phyloP scores from a whole-genome alignment of 2,329 filamentous ascomycete genomes.

The Penicillium glabrum region DNA sequence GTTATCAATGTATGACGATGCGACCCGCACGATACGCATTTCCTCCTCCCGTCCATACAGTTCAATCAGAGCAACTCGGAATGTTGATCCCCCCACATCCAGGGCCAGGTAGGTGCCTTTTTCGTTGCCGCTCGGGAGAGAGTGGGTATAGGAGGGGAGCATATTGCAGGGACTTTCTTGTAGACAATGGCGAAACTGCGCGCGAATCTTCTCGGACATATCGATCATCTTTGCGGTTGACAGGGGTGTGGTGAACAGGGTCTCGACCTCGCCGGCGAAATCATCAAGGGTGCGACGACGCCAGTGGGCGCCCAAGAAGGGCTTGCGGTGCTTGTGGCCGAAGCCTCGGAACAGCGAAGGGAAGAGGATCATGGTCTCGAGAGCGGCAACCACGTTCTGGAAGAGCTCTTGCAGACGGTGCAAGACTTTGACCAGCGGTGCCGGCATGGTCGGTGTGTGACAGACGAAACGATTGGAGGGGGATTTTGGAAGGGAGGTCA shows the following conservation, averaged over 20 bases:
- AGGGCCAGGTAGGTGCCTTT: constrained; percentile 61
- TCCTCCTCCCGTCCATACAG: constrained; percentile 50
- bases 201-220: constrained; percentile 47
- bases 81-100: constrained; percentile 67
- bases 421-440: constrained; percentile 39
- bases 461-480: constrained; percentile 3
- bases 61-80: constrained; percentile 62
- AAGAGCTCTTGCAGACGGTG: constrained; percentile 44
- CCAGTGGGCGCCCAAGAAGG: constrained; percentile 36
- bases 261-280: constrained; percentile 40
- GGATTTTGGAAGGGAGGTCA: constrained; percentile 3
- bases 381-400: constrained; percentile 37
- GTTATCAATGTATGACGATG: constrained; percentile 58
- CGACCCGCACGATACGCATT: constrained; percentile 57
- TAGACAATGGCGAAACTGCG: constrained; percentile 56
- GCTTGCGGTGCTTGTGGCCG: constrained; percentile 31
- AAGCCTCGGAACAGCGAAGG: constrained; percentile 39
- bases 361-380: constrained; percentile 44
- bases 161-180: constrained; percentile 60
- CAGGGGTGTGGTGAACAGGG: constrained; percentile 38
- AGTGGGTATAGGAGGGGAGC: constrained; percentile 65
- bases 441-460: constrained; percentile 29
- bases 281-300: constrained; percentile 38
- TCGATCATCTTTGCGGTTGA: constrained; percentile 37
- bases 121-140: constrained; percentile 60